A percentile compares a stretch with the other conserved stretches of the same genome.
Evolutionary conservation across 805 yeast species (phyloP).

Genomic region (Candida dajiaensis): DNA sequence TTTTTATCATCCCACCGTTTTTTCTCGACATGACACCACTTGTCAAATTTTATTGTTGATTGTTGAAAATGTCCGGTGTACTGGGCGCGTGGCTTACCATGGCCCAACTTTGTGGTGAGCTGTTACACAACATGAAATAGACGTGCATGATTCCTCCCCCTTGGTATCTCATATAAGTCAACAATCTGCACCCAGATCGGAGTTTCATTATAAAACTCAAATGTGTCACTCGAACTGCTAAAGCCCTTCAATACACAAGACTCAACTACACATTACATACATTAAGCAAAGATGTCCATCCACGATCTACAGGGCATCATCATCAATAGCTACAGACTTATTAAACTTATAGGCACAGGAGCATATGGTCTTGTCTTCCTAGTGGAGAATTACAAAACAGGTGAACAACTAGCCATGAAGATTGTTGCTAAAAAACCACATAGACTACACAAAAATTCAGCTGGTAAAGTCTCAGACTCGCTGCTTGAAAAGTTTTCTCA

Average conservation of each 20-base stretch:
- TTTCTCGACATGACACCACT: neutral
- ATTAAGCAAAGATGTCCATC: neutral
- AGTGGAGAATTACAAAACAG: constrained; percentile 49
- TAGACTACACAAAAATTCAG: constrained; percentile 18
- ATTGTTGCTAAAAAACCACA: constrained; percentile 43
- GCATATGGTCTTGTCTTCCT: constrained; percentile 79
- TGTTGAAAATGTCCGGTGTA: neutral
- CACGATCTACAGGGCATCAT: constrained; percentile 4
- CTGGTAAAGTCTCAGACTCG: constrained; percentile 11
- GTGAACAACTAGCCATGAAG: constrained; percentile 61
- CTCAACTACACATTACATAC: neutral
- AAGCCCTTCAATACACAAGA: neutral
- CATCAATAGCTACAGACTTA: constrained; percentile 16
- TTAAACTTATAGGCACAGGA: constrained; percentile 56
- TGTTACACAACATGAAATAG: neutral
- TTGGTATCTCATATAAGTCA: neutral
- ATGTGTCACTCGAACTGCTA: neutral
- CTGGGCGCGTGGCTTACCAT: neutral
- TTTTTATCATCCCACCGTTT: neutral
- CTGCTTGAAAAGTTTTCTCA: constrained; percentile 14
- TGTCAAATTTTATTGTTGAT: neutral
- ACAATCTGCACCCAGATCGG: neutral
- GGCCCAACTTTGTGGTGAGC: neutral
- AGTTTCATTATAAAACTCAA: neutral
- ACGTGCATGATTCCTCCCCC: neutral